A percentile compares a stretch with the other conserved stretches of the same genome.
Evolutionary conservation across 225 moss, liverwort and hornwort genomes (phyloP).

Genomic region (Lunularia cruciata): DNA sequence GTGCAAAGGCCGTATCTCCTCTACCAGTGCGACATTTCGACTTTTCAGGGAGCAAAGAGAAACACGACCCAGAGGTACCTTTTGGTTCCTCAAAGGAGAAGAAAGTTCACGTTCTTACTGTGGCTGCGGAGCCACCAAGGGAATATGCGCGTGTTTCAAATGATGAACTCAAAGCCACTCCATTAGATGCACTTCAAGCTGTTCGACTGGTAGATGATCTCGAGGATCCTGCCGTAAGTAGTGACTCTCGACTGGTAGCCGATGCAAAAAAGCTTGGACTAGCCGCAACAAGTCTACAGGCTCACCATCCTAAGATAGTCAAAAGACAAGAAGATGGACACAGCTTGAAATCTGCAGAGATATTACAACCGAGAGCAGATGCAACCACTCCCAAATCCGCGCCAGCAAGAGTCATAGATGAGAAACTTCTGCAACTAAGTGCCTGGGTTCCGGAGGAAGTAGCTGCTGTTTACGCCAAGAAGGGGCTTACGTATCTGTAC

Average conservation of each 20-base stretch:
- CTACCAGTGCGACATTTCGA: slow-evolving; percentile 90
- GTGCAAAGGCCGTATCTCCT: slow-evolving; percentile 54
- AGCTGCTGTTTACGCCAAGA: slow-evolving; percentile 64
- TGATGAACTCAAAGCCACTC: neutral
- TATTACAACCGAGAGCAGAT: slow-evolving; percentile 21
- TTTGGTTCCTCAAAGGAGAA: neutral
- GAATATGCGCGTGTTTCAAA: neutral
- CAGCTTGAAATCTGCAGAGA: neutral
- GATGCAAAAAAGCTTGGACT: neutral
- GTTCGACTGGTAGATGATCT: neutral
- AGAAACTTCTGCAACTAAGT: slow-evolving; percentile 53
- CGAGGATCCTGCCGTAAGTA: neutral
- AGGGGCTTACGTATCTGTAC: slow-evolving; percentile 70
- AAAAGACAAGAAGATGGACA: slow-evolving; percentile 2
- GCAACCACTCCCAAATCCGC: slow-evolving; percentile 17
- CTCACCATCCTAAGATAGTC: neutral
- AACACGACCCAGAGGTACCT: neutral
- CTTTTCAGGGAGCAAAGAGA: slow-evolving; percentile 52
- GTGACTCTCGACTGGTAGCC: neutral
- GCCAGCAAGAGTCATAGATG: slow-evolving; percentile 11
- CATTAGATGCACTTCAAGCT: neutral
- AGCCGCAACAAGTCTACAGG: neutral
- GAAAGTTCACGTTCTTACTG: neutral
- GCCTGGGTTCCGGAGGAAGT: slow-evolving; percentile 84
- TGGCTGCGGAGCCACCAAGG: neutral